phyloP scores from a whole-genome alignment of 192 early-diverging fungal genomes.

The Ambispora gerdemannii region DNA sequence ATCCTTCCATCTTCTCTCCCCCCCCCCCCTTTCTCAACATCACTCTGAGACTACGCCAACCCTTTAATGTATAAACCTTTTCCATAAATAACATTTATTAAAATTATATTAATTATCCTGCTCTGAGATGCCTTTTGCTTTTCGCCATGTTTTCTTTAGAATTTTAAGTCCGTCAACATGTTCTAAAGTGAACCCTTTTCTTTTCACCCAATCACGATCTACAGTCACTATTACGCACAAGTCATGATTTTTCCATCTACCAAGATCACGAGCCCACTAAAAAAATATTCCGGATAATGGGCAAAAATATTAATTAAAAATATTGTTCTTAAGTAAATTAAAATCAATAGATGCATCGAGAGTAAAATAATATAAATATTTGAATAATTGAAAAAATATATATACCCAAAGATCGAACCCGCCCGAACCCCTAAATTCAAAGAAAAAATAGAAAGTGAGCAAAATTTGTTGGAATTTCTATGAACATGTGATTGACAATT shows the following conservation, averaged over 20 bases:
- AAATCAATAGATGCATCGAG: background rate
- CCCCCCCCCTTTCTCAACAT: too few species aligned
- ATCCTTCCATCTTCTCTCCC: too few species aligned
- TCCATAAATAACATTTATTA: too few species aligned
- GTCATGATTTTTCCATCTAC: conserved; percentile 27
- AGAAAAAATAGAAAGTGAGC: background rate
- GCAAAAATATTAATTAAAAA: too few species aligned
- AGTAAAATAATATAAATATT: background rate
- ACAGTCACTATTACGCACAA: conserved; percentile 25
- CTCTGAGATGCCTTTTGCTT: conserved; percentile 6
- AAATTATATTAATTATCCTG: background rate
- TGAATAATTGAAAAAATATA: background rate
- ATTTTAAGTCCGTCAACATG: background rate
- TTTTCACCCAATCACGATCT: conserved; percentile 18
- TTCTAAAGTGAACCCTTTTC: conserved; percentile 28
- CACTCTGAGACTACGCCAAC: too few species aligned
- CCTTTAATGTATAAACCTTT: too few species aligned
- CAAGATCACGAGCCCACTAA: conserved; percentile 25
- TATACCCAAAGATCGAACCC: conserved; percentile 27
- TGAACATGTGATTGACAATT: too few species aligned
- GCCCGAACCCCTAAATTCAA: conserved; percentile 22
- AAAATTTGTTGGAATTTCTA: background rate
- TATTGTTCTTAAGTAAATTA: too few species aligned
- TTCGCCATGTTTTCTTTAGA: conserved; percentile 26
- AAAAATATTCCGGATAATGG: too few species aligned